These are phyloP conservation scores for Yarrowia phangngaensis DNA, from an alignment of 805 yeast genomes.

Conservation along the genomic window DNA sequence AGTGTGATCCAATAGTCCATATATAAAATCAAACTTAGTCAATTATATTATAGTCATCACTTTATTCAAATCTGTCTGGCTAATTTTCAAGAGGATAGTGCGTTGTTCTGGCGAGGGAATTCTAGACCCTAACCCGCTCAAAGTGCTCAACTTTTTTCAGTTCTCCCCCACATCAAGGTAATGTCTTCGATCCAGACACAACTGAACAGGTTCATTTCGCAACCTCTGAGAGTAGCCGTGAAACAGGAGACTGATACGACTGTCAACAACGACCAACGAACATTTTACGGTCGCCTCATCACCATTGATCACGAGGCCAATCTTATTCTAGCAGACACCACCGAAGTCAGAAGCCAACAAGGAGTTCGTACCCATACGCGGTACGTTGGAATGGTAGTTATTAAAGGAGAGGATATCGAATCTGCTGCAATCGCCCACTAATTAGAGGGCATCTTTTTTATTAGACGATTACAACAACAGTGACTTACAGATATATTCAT, in stretches of 20 bases:
- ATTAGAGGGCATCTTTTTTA: too few species aligned
- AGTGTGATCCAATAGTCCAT: too few species aligned
- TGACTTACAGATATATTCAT: too few species aligned
- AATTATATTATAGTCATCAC: too few species aligned
- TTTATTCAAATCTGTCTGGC: too few species aligned
- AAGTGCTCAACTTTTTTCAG: not conserved
- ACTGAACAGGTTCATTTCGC: conserved; percentile 29
- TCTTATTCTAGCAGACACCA: conserved; percentile 37
- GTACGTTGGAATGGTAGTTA: conserved; percentile 39
- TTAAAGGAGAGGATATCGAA: conserved; percentile 36
- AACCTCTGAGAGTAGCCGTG: conserved; percentile 33
- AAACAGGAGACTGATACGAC: conserved; percentile 12
- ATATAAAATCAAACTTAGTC: too few species aligned
- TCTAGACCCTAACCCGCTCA: conserved; percentile 5
- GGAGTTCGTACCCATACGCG: conserved; percentile 31
- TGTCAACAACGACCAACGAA: conserved; percentile 36
- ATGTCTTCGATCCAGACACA: conserved; percentile 27
- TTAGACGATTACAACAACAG: conserved; percentile 3
- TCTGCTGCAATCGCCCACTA: conserved; percentile 32
- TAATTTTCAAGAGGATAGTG: too few species aligned
- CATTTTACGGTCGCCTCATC: conserved; percentile 38
- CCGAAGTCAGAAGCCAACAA: conserved; percentile 36
- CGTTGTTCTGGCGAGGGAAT: too few species aligned
- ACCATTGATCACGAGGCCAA: conserved; percentile 37
- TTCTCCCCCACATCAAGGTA: conserved; percentile 6